These are phyloP conservation scores for Geum urbanum DNA, from an alignment of 306 rosid genomes.

Conservation along the genomic window DNA sequence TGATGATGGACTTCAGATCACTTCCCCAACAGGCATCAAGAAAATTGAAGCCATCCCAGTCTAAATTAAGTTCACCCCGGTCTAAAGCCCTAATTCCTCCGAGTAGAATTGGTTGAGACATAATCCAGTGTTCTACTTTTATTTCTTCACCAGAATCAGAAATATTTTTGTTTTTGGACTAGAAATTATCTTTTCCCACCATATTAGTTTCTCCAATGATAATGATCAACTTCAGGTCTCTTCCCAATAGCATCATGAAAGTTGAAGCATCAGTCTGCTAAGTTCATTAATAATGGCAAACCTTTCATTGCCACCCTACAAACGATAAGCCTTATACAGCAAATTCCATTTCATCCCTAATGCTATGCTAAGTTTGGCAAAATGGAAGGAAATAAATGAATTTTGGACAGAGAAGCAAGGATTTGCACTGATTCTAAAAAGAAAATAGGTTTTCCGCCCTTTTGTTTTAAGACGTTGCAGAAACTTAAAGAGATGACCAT, in stretches of 20 bases:
- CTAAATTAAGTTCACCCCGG: neutral
- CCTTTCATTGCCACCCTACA: neutral
- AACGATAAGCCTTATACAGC: neutral
- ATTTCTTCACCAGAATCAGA: neutral
- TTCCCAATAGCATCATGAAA: neutral
- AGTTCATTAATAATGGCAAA: neutral
- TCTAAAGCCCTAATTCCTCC: slow-evolving; percentile 1
- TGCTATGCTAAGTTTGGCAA: neutral
- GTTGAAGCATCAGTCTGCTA: neutral
- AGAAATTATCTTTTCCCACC: neutral
- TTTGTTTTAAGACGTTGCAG: neutral
- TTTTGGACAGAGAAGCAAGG: neutral
- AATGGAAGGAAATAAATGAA: neutral
- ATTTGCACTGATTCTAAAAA: neutral
- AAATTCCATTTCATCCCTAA: neutral
- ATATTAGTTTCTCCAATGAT: neutral
- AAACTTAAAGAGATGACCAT: neutral
- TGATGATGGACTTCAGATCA: neutral
- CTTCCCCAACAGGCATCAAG: neutral
- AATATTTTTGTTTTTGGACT: no score
- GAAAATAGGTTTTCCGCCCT: neutral
- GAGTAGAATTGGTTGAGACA: neutral
- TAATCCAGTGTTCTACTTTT: neutral
- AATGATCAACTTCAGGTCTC: neutral
- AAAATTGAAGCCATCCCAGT: neutral